Percentiles rank a stretch among this genome's conserved stretches.
phyloP scores from a whole-genome alignment of 768 basidiomycete genomes.

The Sporobolomyces roseus region DNA sequence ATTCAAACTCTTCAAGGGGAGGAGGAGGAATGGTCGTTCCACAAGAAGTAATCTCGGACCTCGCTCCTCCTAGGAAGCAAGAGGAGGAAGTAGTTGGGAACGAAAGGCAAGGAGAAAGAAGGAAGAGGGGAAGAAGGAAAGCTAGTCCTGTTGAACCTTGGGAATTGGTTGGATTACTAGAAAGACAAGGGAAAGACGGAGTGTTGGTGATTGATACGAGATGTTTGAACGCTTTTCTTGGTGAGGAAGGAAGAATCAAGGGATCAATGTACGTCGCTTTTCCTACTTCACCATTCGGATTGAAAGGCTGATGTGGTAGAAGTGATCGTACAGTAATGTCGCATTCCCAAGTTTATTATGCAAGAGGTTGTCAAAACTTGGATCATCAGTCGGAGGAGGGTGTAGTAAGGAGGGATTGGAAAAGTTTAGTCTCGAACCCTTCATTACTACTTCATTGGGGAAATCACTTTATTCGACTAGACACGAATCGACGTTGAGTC shows the following conservation, averaged over 20 bases:
- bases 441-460: constrained; percentile 35
- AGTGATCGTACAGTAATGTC: constrained; percentile 22
- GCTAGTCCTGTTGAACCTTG: too few species aligned
- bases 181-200: neutral
- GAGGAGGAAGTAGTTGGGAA: too few species aligned
- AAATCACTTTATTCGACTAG: constrained; percentile 2
- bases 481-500: too few species aligned
- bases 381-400: too few species aligned
- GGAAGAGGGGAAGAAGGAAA: too few species aligned
- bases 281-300: neutral
- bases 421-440: constrained; percentile 27
- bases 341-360: constrained; percentile 39
- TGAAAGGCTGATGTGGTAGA: neutral
- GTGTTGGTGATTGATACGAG: constrained; percentile 14
- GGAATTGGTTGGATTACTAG: too few species aligned
- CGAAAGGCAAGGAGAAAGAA: too few species aligned
- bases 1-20: too few species aligned
- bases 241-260: neutral
- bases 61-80: too few species aligned
- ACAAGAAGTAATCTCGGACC: too few species aligned
- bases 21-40: too few species aligned
- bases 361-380: constrained; percentile 38
- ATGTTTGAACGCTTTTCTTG: constrained; percentile 2
- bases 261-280: constrained; percentile 6
- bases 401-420: constrained; percentile 12